Evolutionary conservation across 495 filamentous ascomycete species (phyloP).

Genomic region (Penicillium flavigenum): DNA sequence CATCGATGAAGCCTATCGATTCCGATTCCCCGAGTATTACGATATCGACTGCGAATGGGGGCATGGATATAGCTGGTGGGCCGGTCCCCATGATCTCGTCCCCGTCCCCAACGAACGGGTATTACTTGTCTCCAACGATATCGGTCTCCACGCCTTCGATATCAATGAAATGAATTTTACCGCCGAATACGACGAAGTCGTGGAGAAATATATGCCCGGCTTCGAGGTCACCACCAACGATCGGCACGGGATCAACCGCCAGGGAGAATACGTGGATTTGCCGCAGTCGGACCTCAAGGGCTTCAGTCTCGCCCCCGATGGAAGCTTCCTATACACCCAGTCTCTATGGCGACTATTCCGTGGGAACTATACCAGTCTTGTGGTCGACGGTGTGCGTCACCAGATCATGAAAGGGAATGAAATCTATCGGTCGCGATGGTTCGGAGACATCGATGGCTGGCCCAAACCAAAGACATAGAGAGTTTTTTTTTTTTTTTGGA

Average conservation of each 20-base stretch:
- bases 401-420: conserved; percentile 29
- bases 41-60: conserved; percentile 32
- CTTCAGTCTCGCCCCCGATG: conserved; percentile 32
- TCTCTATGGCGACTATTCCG: conserved; percentile 27
- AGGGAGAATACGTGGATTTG: conserved; percentile 24
- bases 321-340: conserved; percentile 30
- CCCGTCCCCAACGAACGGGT: conserved; percentile 30
- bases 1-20: conserved; percentile 19
- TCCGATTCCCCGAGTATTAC: conserved; percentile 17
- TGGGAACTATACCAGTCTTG: conserved; percentile 29
- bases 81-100: conserved; percentile 32
- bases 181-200: conserved; percentile 16
- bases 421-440: conserved; percentile 35
- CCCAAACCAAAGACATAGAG: conserved; percentile 24
- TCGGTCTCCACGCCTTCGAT: conserved; percentile 29
- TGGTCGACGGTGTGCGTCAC: conserved; percentile 20
- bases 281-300: conserved; percentile 31
- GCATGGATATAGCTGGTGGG: conserved; percentile 28
- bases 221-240: conserved; percentile 31
- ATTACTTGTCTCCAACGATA: conserved; percentile 30
- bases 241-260: conserved; percentile 25
- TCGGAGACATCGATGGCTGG: conserved; percentile 32
- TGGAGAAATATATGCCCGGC: conserved; percentile 26
- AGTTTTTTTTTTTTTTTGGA: background rate
- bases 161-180: conserved; percentile 20